phyloP scores from a whole-genome alignment of 768 basidiomycete species.

The Naganishia kalamii region DNA sequence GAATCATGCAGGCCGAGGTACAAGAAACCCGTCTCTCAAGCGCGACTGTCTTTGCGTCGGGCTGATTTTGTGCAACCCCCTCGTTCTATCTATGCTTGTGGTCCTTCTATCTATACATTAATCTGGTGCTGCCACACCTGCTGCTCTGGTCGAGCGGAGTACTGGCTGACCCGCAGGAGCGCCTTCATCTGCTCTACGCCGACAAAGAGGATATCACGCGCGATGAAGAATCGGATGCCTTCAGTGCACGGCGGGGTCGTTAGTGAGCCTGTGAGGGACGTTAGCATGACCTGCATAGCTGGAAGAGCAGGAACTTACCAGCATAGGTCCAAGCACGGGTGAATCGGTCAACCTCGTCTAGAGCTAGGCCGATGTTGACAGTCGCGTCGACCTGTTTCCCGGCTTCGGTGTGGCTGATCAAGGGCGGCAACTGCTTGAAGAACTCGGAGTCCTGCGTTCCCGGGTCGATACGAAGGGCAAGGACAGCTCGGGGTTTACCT shows the following conservation, averaged over 20 bases:
- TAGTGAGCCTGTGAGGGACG: slow-evolving; percentile 4
- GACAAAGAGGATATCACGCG: background rate
- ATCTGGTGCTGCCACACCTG: background rate
- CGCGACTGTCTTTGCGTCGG: background rate
- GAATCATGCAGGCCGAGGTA: too few species aligned
- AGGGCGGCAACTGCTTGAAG: slow-evolving; percentile 2
- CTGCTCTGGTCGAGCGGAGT: slow-evolving; percentile 10
- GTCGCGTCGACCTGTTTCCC: background rate
- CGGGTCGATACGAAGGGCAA: background rate
- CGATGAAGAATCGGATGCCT: slow-evolving; percentile 3
- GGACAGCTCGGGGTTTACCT: background rate
- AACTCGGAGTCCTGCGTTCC: background rate
- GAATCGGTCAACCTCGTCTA: background rate
- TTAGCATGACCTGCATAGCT: too few species aligned
- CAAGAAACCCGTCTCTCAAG: background rate
- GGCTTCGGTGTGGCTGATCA: background rate
- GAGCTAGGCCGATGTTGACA: background rate
- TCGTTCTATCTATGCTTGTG: too few species aligned
- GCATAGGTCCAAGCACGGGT: background rate
- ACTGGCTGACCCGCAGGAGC: background rate
- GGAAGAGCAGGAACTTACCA: too few species aligned
- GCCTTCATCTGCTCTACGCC: background rate
- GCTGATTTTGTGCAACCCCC: too few species aligned
- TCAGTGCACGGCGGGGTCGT: slow-evolving; percentile 9
- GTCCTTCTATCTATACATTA: background rate